phyloP scores from a whole-genome alignment of 345 rosid species.

The Citrus trifoliata region DNA sequence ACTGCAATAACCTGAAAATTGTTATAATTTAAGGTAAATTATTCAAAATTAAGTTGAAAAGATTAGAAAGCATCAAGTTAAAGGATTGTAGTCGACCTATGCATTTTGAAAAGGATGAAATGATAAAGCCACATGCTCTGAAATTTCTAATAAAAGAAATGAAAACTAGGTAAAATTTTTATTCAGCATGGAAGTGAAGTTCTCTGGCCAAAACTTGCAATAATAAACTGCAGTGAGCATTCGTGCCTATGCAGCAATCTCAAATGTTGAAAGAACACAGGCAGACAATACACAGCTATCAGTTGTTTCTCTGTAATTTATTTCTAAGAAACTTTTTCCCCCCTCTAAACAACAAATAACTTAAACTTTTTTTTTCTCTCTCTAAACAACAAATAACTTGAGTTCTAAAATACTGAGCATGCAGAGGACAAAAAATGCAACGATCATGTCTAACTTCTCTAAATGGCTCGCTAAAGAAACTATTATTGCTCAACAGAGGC shows the following conservation, averaged over 20 bases:
- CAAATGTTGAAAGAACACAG: not conserved
- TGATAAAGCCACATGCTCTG: not conserved
- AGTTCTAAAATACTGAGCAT: not conserved
- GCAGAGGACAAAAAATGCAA: not conserved
- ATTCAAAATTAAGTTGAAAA: not conserved
- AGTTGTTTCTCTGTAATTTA: not conserved
- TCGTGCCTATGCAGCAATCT: not conserved
- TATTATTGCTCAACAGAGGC: not conserved
- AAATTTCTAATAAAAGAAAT: not conserved
- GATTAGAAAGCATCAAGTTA: not conserved
- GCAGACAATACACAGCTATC: not conserved
- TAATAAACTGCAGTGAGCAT: not conserved
- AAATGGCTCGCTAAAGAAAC: not conserved
- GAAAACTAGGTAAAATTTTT: not conserved
- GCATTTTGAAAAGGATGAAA: not conserved
- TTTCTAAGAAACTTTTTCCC: not conserved
- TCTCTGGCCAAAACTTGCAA: not conserved
- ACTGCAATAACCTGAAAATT: constrained; percentile 60
- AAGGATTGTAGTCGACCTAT: not conserved
- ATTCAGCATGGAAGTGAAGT: not conserved
- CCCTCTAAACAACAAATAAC: too few relatives aligned
- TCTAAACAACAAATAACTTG: not conserved
- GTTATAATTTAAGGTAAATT: not conserved
- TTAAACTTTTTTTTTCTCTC: not conserved
- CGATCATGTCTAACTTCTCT: not conserved